Percentiles rank a stretch among this genome's conserved stretches.
Conservation (phyloP, 2,329 filamentous ascomycete species). For the Cadophora luteo-olivacea region DNA sequence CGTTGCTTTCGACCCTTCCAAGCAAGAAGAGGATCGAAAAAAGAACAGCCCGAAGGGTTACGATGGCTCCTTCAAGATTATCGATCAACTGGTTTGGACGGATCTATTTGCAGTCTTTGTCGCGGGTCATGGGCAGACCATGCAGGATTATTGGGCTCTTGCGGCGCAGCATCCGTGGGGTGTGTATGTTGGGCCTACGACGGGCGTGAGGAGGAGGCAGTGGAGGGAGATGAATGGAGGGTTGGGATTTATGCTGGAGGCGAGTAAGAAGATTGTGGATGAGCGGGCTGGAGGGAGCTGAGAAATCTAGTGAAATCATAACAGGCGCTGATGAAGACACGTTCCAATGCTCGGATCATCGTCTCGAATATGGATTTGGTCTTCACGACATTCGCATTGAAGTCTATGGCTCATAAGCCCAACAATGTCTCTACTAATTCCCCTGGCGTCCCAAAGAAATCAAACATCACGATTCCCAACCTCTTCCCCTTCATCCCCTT, state of each 20-base stretch:
- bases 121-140: neutral
- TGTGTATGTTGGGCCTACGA: constrained; percentile 36
- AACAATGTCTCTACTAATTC: constrained; percentile 51
- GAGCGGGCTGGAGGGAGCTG: neutral
- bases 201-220: constrained; percentile 30
- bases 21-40: neutral
- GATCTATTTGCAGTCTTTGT: constrained; percentile 30
- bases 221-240: constrained; percentile 34
- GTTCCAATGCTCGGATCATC: too few species aligned
- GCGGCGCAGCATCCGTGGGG: constrained; percentile 33
- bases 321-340: too few species aligned
- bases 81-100: constrained; percentile 32
- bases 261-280: constrained; percentile 2
- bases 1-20: constrained; percentile 6
- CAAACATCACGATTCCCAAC: constrained; percentile 59
- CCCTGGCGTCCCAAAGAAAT: constrained; percentile 54
- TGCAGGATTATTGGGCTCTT: constrained; percentile 29
- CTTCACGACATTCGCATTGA: too few species aligned
- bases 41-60: constrained; percentile 19
- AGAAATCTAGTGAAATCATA: neutral
- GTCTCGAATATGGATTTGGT: too few species aligned
- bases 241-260: constrained; percentile 20
- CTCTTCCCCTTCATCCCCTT: constrained; percentile 49
- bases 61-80: constrained; percentile 31
- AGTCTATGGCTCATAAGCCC: constrained; percentile 8